Percentiles rank a stretch among this genome's conserved stretches.
These are phyloP conservation scores for Dendryphion nanum DNA, from an alignment of 2,329 filamentous ascomycete species.

Conservation along the genomic window DNA sequence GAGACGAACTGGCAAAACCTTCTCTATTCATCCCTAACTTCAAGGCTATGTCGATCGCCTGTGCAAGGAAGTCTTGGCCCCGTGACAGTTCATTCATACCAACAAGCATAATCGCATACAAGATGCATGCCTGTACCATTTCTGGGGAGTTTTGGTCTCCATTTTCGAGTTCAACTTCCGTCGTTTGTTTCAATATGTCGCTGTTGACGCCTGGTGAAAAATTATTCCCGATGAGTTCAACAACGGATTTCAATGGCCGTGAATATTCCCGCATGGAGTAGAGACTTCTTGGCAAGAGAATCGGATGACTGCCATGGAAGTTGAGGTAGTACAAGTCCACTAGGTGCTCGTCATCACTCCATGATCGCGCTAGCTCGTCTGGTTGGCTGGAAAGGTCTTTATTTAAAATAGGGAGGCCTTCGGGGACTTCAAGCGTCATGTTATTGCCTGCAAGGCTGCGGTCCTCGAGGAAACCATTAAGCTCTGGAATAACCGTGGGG, in stretches of 20 bases:
- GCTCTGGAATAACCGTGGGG: conserved; percentile 1
- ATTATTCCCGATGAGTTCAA: conserved; percentile 53
- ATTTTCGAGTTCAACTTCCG: conserved; percentile 9
- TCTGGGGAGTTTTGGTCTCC: conserved; percentile 38
- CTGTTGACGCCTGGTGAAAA: conserved; percentile 44
- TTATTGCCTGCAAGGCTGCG: conserved; percentile 1
- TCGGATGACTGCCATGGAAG: conserved; percentile 53
- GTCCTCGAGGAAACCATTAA: conserved; percentile 18
- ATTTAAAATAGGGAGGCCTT: conserved; percentile 1
- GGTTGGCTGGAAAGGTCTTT: neutral
- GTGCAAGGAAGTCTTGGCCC: conserved; percentile 62
- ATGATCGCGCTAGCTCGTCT: neutral
- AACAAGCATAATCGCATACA: conserved; percentile 72
- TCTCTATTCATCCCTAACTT: conserved; percentile 70
- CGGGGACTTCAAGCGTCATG: neutral
- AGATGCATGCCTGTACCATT: conserved; percentile 70
- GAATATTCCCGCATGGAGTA: conserved; percentile 35
- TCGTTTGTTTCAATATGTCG: conserved; percentile 34
- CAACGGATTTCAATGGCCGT: conserved; percentile 47
- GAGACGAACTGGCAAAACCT: conserved; percentile 61
- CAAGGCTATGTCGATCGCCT: conserved; percentile 68
- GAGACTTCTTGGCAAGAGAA: conserved; percentile 47
- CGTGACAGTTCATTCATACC: conserved; percentile 66
- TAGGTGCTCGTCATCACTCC: conserved; percentile 24
- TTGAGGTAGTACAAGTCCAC: conserved; percentile 51